phyloP scores from a whole-genome alignment of 345 rosid genomes.

The Lepidium africanum region DNA sequence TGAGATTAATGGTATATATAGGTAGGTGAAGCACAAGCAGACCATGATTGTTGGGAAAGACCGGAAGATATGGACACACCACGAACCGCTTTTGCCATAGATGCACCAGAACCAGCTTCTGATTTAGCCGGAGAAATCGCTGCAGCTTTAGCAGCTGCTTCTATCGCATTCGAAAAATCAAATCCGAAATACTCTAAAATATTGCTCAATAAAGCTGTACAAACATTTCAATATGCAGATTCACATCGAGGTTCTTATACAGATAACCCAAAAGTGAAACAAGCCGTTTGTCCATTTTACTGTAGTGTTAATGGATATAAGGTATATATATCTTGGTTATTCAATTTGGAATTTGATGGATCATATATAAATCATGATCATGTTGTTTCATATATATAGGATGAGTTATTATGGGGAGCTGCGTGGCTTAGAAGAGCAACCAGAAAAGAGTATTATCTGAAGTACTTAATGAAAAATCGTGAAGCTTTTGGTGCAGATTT shows the following conservation, averaged over 20 bases:
- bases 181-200: slow-evolving; percentile 33
- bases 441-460: slow-evolving; percentile 30
- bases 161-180: slow-evolving; percentile 44
- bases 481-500: slow-evolving; percentile 7
- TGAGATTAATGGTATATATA: not conserved
- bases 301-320: slow-evolving; percentile 54
- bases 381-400: slow-evolving; percentile 31
- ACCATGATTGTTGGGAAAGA: slow-evolving; percentile 78
- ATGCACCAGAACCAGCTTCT: slow-evolving; percentile 48
- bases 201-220: slow-evolving; percentile 42
- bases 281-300: slow-evolving; percentile 68
- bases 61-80: slow-evolving; percentile 96
- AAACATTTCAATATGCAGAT: slow-evolving; percentile 77
- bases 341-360: not conserved
- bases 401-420: slow-evolving; percentile 87
- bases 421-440: slow-evolving; percentile 77
- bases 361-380: not conserved
- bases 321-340: slow-evolving; percentile 25
- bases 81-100: slow-evolving; percentile 55
- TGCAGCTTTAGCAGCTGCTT: slow-evolving; percentile 77
- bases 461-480: slow-evolving; percentile 22
- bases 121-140: slow-evolving; percentile 80
- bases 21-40: slow-evolving; percentile 56
- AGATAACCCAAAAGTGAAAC: slow-evolving; percentile 23
- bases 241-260: slow-evolving; percentile 47